Percentiles rank a stretch among this genome's conserved stretches.
Evolutionary conservation across 2,329 filamentous ascomycete species (phyloP).

Genomic region (Eutypella sp.): DNA sequence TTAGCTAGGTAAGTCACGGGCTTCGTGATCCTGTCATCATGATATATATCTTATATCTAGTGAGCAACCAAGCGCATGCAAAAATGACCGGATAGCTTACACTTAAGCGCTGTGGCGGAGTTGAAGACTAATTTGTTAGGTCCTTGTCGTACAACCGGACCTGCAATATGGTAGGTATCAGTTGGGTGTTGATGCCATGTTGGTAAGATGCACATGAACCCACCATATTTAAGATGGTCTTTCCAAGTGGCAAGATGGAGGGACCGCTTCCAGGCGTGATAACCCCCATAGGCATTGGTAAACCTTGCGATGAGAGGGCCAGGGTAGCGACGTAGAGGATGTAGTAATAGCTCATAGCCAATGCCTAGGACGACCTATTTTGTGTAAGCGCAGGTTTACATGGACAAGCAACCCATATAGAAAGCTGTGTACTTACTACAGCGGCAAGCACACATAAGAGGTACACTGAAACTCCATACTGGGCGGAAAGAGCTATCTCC

Average conservation of each 20-base stretch:
- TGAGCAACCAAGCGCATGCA: background rate
- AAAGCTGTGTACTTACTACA: too few species aligned
- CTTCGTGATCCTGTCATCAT: constrained; percentile 11
- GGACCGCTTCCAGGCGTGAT: constrained; percentile 1
- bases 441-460: too few species aligned
- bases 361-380: background rate
- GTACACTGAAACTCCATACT: too few species aligned
- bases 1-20: constrained; percentile 4
- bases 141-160: constrained; percentile 8
- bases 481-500: too few species aligned
- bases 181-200: background rate
- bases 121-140: constrained; percentile 16
- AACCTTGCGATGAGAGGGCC: constrained; percentile 4
- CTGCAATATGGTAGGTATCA: background rate
- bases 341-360: constrained; percentile 2
- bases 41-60: constrained; percentile 9
- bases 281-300: constrained; percentile 3
- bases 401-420: too few species aligned
- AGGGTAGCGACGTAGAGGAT: constrained; percentile 3
- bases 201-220: background rate
- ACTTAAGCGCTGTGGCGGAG: constrained; percentile 7
- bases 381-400: too few species aligned
- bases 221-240: constrained; percentile 6
- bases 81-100: background rate
- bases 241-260: constrained; percentile 4